phyloP scores from a whole-genome alignment of 345 rosid genomes.

The Pugionium dolabratum region DNA sequence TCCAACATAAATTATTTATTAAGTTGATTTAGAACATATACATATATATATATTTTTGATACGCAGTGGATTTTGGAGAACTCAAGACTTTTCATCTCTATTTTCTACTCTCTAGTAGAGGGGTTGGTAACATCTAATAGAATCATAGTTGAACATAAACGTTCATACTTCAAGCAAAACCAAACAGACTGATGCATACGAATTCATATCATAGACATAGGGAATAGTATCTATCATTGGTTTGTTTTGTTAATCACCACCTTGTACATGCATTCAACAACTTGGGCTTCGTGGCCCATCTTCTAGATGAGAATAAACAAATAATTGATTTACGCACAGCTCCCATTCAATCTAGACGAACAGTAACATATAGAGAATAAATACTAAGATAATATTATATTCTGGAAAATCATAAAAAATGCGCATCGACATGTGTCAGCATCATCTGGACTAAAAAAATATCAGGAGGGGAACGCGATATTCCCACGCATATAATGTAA shows the following conservation, averaged over 20 bases:
- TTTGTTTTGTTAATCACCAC: not conserved
- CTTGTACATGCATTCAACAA: conserved; percentile 5
- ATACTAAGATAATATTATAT: conserved; percentile 34
- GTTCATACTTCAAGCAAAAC: conserved; percentile 9
- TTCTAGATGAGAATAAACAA: conserved; percentile 10
- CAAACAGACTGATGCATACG: not conserved
- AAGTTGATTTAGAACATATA: conserved; percentile 23
- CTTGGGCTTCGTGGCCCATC: not conserved
- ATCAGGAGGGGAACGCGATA: conserved; percentile 42
- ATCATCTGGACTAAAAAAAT: conserved; percentile 36
- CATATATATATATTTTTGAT: not conserved
- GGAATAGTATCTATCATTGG: conserved; percentile 1
- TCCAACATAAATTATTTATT: conserved; percentile 15
- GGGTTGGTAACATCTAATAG: not conserved
- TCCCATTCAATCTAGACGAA: conserved; percentile 27
- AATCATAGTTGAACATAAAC: conserved; percentile 19
- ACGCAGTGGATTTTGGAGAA: conserved; percentile 9
- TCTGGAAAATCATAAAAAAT: conserved; percentile 15
- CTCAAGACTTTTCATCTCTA: conserved; percentile 8
- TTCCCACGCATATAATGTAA: conserved; percentile 42
- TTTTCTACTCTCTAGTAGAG: not conserved
- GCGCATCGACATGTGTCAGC: conserved; percentile 33
- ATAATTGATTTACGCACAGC: not conserved
- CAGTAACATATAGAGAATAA: conserved; percentile 9
- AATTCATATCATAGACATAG: not conserved